These are phyloP conservation scores for Aspergillus sp. DNA, from an alignment of 2,329 filamentous ascomycete species.

Conservation along the genomic window DNA sequence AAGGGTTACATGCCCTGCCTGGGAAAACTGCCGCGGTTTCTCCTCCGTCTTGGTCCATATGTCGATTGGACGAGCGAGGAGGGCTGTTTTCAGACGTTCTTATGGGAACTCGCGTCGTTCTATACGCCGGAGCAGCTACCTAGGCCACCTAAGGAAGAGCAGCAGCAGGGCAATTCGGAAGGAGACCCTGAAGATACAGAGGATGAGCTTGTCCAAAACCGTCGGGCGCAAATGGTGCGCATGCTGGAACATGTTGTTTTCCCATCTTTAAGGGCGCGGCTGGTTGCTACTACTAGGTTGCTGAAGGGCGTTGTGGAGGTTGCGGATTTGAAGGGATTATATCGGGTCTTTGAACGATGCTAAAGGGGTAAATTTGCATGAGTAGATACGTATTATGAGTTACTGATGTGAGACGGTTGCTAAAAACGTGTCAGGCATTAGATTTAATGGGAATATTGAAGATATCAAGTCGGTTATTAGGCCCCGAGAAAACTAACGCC, in stretches of 20 bases:
- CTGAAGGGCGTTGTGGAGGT: conserved; percentile 80
- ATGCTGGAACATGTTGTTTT: conserved; percentile 86
- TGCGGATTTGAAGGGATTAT: conserved; percentile 87
- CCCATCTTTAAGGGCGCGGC: conserved; percentile 77
- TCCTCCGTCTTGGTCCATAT: conserved; percentile 82
- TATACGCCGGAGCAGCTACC: conserved; percentile 88
- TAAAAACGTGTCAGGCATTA: background rate
- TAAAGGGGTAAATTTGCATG: conserved; percentile 44
- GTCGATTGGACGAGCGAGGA: conserved; percentile 86
- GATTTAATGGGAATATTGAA: background rate
- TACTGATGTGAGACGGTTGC: background rate
- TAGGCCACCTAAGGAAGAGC: conserved; percentile 25
- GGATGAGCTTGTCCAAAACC: conserved; percentile 45
- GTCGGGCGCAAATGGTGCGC: conserved; percentile 69
- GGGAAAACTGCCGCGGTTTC: conserved; percentile 82
- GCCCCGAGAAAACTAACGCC: background rate
- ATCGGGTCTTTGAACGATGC: conserved; percentile 92
- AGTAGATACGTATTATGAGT: background rate
- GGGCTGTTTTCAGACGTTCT: conserved; percentile 77
- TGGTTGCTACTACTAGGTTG: conserved; percentile 78
- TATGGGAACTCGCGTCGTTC: conserved; percentile 84
- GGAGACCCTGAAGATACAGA: conserved; percentile 34
- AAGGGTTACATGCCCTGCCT: conserved; percentile 87
- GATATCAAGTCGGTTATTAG: background rate
- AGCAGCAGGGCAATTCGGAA: background rate